These are phyloP conservation scores for sweet orange (Citrus sinensis) DNA, from an alignment of 345 rosid species.

Conservation along the genomic window DNA sequence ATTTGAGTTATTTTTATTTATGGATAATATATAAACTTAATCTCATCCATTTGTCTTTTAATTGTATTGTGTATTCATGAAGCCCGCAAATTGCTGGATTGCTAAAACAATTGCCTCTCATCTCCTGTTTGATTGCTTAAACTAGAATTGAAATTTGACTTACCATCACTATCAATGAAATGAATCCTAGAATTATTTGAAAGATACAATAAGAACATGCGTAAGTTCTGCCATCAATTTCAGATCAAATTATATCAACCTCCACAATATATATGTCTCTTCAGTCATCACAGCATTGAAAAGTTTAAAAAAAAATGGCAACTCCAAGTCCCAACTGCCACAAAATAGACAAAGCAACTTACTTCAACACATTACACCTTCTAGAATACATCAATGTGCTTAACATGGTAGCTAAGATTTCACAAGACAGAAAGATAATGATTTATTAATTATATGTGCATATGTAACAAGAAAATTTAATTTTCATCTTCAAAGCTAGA, in stretches of 20 bases:
- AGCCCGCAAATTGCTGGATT: neutral
- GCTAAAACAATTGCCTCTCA: neutral
- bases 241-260: neutral
- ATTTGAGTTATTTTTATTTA: too few species aligned
- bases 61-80: neutral
- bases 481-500: constrained; percentile 7
- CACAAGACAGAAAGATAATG: neutral
- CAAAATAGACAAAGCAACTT: constrained; percentile 35
- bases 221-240: constrained; percentile 4
- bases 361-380: neutral
- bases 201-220: neutral
- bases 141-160: constrained; percentile 6
- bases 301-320: constrained; percentile 15
- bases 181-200: neutral
- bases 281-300: neutral
- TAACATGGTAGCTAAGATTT: neutral
- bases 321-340: constrained; percentile 33
- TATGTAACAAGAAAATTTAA: neutral
- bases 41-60: neutral
- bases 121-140: constrained; percentile 1
- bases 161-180: neutral
- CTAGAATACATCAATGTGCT: neutral
- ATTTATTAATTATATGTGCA: neutral
- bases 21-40: too few species aligned
- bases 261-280: neutral